These are phyloP conservation scores for Triangularia setosa DNA, from an alignment of 2,329 filamentous ascomycete genomes.

Conservation along the genomic window DNA sequence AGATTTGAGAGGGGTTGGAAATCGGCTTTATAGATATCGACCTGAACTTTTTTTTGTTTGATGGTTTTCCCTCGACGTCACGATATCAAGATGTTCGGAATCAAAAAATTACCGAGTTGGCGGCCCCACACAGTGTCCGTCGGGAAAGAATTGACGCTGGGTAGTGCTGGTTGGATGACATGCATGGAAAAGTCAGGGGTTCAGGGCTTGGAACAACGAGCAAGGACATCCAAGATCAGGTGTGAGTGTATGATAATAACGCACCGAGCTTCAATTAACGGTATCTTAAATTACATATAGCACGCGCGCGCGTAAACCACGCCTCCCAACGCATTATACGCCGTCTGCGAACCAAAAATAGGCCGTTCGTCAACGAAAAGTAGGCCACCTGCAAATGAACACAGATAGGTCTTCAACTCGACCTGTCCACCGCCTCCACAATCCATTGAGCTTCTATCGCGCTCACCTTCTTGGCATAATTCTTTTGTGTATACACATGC, in stretches of 20 bases:
- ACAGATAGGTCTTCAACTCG: background rate
- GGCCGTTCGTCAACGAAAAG: background rate
- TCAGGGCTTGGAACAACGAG: too few relatives aligned
- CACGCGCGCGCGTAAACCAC: background rate
- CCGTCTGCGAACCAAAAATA: background rate
- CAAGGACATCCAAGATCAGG: background rate
- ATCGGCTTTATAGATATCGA: too few relatives aligned
- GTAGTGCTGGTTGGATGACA: too few relatives aligned
- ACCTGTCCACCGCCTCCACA: slow-evolving; percentile 41
- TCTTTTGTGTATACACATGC: slow-evolving; percentile 63
- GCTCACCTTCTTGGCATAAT: slow-evolving; percentile 64
- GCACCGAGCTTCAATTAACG: background rate
- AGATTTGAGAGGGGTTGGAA: too few relatives aligned
- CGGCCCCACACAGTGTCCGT: background rate
- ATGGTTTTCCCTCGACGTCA: background rate
- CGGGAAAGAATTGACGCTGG: background rate
- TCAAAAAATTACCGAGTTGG: too few relatives aligned
- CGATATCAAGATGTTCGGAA: too few relatives aligned
- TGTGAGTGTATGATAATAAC: background rate
- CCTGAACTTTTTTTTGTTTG: background rate
- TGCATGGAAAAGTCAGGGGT: background rate
- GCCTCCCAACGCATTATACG: background rate
- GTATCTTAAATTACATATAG: background rate
- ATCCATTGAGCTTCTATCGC: slow-evolving; percentile 59
- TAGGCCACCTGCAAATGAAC: background rate